Conservation (phyloP, 176 grass and related monocot genomes). For the Cymbopogon citratus region DNA sequence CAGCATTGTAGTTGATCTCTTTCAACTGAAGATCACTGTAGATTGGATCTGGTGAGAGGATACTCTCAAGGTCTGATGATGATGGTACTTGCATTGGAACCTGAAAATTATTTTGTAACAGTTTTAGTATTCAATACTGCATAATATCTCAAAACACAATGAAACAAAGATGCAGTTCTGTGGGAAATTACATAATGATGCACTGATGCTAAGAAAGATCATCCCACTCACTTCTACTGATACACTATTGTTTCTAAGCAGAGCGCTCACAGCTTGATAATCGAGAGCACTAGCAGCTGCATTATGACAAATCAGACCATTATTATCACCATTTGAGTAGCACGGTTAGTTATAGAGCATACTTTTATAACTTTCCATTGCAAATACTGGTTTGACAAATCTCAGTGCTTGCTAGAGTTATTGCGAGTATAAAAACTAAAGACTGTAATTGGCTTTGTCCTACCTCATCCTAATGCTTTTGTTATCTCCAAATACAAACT, state of each 20-base stretch:
- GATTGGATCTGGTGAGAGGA: conserved; percentile 58
- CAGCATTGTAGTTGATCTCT: conserved; percentile 37
- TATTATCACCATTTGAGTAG: background rate
- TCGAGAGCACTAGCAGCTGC: background rate
- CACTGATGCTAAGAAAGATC: background rate
- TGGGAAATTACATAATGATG: conserved; percentile 17
- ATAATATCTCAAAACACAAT: conserved; percentile 12
- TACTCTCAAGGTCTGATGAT: conserved; percentile 53
- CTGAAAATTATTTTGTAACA: conserved; percentile 41
- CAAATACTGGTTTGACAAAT: background rate
- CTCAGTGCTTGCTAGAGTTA: background rate
- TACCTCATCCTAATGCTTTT: background rate
- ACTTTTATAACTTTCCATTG: background rate
- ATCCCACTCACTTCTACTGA: conserved; percentile 11
- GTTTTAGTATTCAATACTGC: conserved; percentile 19
- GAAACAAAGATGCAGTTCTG: conserved; percentile 5
- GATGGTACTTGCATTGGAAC: conserved; percentile 52
- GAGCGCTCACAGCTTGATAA: background rate
- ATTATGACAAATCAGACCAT: background rate
- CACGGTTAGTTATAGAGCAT: background rate
- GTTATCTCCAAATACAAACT: conserved; percentile 7
- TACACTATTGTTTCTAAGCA: conserved; percentile 3
- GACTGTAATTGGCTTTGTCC: background rate
- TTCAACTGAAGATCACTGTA: conserved; percentile 62
- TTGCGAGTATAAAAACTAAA: background rate